A percentile compares a stretch with the other conserved stretches of the same genome.
Evolutionary conservation across 495 filamentous ascomycete genomes (phyloP).

Genomic region (Trichoderma virens): DNA sequence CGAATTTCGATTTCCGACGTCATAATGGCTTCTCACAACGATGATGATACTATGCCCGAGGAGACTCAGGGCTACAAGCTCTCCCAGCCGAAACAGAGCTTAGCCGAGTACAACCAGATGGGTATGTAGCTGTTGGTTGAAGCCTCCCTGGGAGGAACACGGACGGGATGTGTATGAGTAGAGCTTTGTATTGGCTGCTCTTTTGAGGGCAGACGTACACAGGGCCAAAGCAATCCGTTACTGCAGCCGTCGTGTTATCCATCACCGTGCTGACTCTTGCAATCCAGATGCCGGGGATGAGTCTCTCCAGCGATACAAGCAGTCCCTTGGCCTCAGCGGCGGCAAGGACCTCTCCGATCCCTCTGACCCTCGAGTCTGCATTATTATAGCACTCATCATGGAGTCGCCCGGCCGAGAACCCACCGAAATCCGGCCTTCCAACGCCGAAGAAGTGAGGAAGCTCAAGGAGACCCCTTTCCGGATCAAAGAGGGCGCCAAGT

Average conservation of each 20-base stretch:
- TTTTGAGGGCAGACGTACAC: too few relatives aligned
- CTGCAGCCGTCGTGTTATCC: too few relatives aligned
- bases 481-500: slow-evolving; percentile 90
- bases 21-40: slow-evolving; percentile 61
- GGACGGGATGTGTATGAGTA: background rate
- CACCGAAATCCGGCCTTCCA: slow-evolving; percentile 73
- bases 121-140: slow-evolving; percentile 51
- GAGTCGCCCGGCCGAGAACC: slow-evolving; percentile 69
- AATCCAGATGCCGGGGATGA: slow-evolving; percentile 65
- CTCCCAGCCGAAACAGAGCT: slow-evolving; percentile 87
- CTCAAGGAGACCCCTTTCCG: slow-evolving; percentile 87
- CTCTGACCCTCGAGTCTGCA: slow-evolving; percentile 71
- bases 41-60: slow-evolving; percentile 81
- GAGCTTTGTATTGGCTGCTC: background rate
- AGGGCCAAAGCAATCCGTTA: too few relatives aligned
- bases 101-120: slow-evolving; percentile 84
- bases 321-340: slow-evolving; percentile 78
- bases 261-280: slow-evolving; percentile 12
- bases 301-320: slow-evolving; percentile 93
- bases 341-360: slow-evolving; percentile 56
- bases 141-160: background rate
- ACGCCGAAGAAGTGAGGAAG: slow-evolving; percentile 52
- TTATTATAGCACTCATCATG: slow-evolving; percentile 84
- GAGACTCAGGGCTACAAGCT: slow-evolving; percentile 93
- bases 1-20: background rate